These are phyloP conservation scores for Boletellus ananiceps DNA, from an alignment of 768 basidiomycete genomes.

Conservation along the genomic window DNA sequence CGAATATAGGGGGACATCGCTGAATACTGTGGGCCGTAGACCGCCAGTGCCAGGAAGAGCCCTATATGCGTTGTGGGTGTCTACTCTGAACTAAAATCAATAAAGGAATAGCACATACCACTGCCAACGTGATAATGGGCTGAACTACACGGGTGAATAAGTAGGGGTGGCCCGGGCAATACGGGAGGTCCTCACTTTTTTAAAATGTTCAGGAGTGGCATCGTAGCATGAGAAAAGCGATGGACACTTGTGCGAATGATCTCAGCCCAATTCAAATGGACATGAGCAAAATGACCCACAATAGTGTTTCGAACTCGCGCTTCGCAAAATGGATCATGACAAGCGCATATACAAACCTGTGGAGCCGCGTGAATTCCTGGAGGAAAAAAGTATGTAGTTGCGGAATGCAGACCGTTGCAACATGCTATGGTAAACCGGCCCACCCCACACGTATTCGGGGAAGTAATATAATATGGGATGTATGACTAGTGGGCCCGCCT, in stretches of 20 bases:
- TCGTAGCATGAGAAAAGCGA: conserved; percentile 91
- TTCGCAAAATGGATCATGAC: conserved; percentile 87
- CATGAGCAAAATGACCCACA: conserved; percentile 44
- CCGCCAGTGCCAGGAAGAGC: conserved; percentile 67
- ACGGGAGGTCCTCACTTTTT: conserved; percentile 64
- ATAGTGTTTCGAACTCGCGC: conserved; percentile 88
- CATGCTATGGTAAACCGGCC: conserved; percentile 63
- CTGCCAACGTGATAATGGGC: conserved; percentile 83
- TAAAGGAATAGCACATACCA: conserved; percentile 33
- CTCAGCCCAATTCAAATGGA: background rate
- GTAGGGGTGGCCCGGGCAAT: background rate
- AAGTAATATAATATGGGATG: conserved; percentile 82
- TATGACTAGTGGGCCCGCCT: conserved; percentile 86
- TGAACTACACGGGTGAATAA: conserved; percentile 49
- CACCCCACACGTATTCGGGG: conserved; percentile 65
- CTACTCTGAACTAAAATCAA: background rate
- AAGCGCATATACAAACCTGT: conserved; percentile 64
- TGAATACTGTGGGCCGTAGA: conserved; percentile 80
- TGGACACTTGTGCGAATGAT: conserved; percentile 58
- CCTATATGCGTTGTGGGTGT: conserved; percentile 36
- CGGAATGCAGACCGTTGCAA: conserved; percentile 59
- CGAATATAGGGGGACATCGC: conserved; percentile 57
- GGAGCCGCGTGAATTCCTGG: background rate
- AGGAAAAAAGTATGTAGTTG: background rate
- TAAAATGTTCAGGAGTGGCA: conserved; percentile 83